Conservation (phyloP, 2,329 filamentous ascomycete genomes). For the Neonectria sp. region DNA sequence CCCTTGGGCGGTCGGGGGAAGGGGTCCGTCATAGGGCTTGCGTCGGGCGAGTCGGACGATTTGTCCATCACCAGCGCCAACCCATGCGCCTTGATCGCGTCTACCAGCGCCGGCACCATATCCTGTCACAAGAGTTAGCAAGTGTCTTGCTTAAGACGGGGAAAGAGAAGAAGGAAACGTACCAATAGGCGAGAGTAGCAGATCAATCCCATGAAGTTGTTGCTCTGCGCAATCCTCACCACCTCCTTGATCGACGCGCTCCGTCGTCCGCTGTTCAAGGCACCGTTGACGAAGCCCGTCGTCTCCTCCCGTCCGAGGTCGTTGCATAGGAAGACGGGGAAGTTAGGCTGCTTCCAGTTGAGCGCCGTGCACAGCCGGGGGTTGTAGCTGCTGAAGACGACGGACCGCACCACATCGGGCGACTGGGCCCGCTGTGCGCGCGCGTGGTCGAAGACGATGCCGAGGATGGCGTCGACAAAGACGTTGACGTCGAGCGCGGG, state of each 20-base stretch:
- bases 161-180: slow-evolving; percentile 54
- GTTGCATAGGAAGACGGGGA: slow-evolving; percentile 95
- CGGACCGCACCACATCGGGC: slow-evolving; percentile 82
- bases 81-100: slow-evolving; percentile 94
- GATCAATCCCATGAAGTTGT: slow-evolving; percentile 98
- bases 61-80: slow-evolving; percentile 93
- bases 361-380: slow-evolving; percentile 90
- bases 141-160: not conserved
- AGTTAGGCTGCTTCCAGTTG: slow-evolving; percentile 99
- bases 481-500: slow-evolving; percentile 87
- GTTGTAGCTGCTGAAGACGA: slow-evolving; percentile 96
- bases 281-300: slow-evolving; percentile 54
- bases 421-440: slow-evolving; percentile 75
- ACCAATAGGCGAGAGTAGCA: slow-evolving; percentile 91
- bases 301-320: slow-evolving; percentile 80
- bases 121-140: slow-evolving; percentile 69
- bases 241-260: slow-evolving; percentile 94
- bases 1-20: slow-evolving; percentile 80
- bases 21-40: slow-evolving; percentile 60
- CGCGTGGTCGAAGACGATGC: slow-evolving; percentile 92
- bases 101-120: slow-evolving; percentile 91
- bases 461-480: slow-evolving; percentile 87
- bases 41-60: slow-evolving; percentile 69
- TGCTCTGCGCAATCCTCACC: slow-evolving; percentile 91
- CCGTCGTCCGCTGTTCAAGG: slow-evolving; percentile 75